Base-by-base conservation (phyloP, 2,329 filamentous ascomycete genomes). In the Akanthomyces dipterigenus region DNA sequence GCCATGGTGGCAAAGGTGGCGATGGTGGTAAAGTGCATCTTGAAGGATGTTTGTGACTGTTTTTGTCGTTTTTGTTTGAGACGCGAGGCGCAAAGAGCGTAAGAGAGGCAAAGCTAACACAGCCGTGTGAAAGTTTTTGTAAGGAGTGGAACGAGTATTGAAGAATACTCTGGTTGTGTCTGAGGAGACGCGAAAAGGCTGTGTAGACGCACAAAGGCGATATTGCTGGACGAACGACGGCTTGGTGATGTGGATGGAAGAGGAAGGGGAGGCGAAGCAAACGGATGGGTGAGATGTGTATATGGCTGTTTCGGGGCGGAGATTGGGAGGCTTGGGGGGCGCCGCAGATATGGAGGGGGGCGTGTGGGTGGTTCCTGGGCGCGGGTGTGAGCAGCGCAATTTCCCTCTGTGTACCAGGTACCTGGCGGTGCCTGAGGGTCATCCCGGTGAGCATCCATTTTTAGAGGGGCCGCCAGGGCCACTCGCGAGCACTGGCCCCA, bases 1-100 rank as follows among this genome's bases (percentile, higher is more conserved):
- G 71, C 70, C 69, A 76, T 62, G 61, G 76, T 57, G 67, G 72
- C 72, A 56, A 73, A 45, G 60, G 71, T 68, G 61, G 69, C 69
- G 57, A 70, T 65, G 60, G 68, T 66, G 65, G 66, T 65, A 70
- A 76, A 73, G 61, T 71, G 71, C 75, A 76, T 76, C 48, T 69
- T 73, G 69, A 60, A 57, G 60, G 51, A 20, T 26, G 62, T 63
- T 55, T 11, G 20, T n/a, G n/a, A n/a, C n/a, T n/a, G 12, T 34
- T 31, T 36, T 24, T 42, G 16, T 34, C 1, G 5, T 22, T 31
- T 36, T 36, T 53, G 40, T 63, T 67, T 63, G 34, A 11, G 40
- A 38, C n/a, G 55, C 9, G n/a, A 53, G 20, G 55, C 54, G 48
- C 24, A 60, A 55, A 55, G 55, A 54, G 43, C 43, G 55, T 60